Conservation (phyloP, 148 eudicot genomes). For the Nepenthes gracilis region DNA sequence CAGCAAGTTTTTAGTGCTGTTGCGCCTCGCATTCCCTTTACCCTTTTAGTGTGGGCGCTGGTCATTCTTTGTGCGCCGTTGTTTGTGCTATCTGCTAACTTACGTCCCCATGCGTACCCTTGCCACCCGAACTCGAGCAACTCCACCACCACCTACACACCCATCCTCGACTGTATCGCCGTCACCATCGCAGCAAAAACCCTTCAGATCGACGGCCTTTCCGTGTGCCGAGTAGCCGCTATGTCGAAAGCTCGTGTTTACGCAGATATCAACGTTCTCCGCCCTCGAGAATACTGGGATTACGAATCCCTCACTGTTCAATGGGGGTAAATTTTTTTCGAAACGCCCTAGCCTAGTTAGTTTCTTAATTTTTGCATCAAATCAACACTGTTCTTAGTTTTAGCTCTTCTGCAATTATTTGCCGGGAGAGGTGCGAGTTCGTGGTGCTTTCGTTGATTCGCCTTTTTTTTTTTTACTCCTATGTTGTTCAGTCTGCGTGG, state of each 20-base stretch:
- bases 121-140: not conserved
- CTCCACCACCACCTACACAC: not conserved
- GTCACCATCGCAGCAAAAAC: not conserved
- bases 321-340: conserved; percentile 46
- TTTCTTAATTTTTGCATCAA: no score
- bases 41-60: conserved; percentile 9
- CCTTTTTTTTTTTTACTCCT: not conserved
- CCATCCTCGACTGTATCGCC: conserved; percentile 4
- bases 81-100: conserved; percentile 15
- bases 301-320: conserved; percentile 67
- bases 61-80: conserved; percentile 10
- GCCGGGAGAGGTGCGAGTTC: not conserved
- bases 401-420: not conserved
- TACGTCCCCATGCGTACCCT: conserved; percentile 1
- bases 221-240: not conserved
- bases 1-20: not conserved
- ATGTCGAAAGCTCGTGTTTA: conserved; percentile 80
- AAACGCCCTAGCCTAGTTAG: not conserved
- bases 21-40: conserved; percentile 7
- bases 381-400: not conserved
- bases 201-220: not conserved
- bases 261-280: conserved; percentile 61
- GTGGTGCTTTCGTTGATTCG: not conserved
- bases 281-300: conserved; percentile 72
- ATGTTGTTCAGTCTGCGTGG: no score